Base-by-base conservation (phyloP, 805 yeast species). In the Wickerhamomyces subpelliculosus region DNA sequence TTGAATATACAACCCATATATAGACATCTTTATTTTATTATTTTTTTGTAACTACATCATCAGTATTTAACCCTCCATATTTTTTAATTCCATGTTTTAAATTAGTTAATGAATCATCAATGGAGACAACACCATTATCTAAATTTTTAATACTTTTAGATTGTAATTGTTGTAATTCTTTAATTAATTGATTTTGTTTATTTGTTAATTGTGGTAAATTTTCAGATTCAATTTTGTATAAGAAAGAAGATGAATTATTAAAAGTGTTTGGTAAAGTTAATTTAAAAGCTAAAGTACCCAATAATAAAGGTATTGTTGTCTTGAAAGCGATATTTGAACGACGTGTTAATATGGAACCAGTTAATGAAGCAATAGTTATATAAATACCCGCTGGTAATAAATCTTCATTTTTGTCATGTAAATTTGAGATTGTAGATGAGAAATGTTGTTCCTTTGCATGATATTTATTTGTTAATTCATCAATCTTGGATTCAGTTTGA, bases 271-370 rank as follows among this genome's bases (percentile, higher is more conserved):
- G 96, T 50, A 85, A 68, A 49, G 84, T 79, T 56, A 73, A 69
- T 42, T 67, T 73, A 62, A 87, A 84, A 1, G 90, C 77, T 6
- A 64, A 71, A 22, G 72, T 44, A 12, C 89, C 93, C 37, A 81
- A 68, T 0, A 65, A 61, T 3, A 79, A 39, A 2, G 95, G 95
- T 13, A 73, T 62, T 1, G 72, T 44, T 4, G 70, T 65, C 50
- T 79, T 75, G 11, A 82, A 52, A 3, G 79, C 37, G 18, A 79
- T 46, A 40, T 76, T 76, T 41, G 83, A 69, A 49, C 80, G 76
- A 51, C 94, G 82, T 2, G 93, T 75, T 35, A 79, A 49, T 37
- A 86, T 79, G 33, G 82, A 72, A 27, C 95, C 95, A 8, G 86
- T 63, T 38, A 87, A 66, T 3, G 77, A 70, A 12, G 86, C 88